Evolutionary conservation across 169 alveolate genomes (phyloP), one percentile per base, ranked within the genome.

Genomic region (Plasmodium coatneyi): DNA sequence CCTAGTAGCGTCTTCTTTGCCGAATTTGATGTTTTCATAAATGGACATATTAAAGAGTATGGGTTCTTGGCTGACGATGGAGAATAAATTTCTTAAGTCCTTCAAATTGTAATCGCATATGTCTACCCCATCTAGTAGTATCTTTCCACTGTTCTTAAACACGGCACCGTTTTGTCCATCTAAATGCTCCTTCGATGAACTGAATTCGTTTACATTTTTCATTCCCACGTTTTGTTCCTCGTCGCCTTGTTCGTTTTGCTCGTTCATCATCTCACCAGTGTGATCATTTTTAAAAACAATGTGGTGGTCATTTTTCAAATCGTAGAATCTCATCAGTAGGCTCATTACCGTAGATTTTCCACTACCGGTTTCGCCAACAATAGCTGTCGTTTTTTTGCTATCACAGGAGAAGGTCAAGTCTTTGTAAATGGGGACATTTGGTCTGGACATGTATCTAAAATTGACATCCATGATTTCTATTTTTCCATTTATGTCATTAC

Each of bases 281-380:
- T 66, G 36, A 2, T 28, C 84, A 28, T 93, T 95, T 34, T 95
- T 96, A 2, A 96, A 80, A 60, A 92, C 82, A 19, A 97, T 92
- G 22, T 93, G 94, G 36, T 66, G 76, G 12, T 98, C 99, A 32
- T 95, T 76, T 66, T 94, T 52, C 25, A 97, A 96, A 60, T 95
- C 96, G 87, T 98, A 98, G 89, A 98, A 97, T 78, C 99, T 95
- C 80, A 98, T 96, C 6, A 98, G 84, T 79, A 98, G 84, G 30
- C 97, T 93, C 95, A 97, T 96, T 66, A 98, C 95, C 0, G 99
- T 98, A 54, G 98, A 96, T 95, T 98, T 98, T 12, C 99, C 99
- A 79, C 98, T 86, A 7, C 99, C 99, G 14, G 99, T 97, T 16
- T 97, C 95, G 1, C 99, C 99, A 41, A 98, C 99, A 76, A 98